phyloP scores from a whole-genome alignment of 2,329 filamentous ascomycete genomes.

The Monilinia vaccinii-corymbosi region DNA sequence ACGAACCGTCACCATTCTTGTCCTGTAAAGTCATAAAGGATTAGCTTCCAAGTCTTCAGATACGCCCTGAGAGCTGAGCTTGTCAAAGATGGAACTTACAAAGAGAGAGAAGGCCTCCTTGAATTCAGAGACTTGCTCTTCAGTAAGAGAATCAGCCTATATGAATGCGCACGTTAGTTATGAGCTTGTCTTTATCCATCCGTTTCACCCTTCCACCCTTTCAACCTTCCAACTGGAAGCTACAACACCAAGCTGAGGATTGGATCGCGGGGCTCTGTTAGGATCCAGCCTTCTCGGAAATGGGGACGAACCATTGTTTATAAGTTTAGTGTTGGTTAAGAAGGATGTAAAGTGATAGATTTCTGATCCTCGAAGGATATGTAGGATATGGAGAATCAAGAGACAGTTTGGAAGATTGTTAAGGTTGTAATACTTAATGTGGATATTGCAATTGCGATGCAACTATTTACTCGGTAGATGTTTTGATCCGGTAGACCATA shows the following conservation, averaged over 20 bases:
- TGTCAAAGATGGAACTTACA: conserved; percentile 54
- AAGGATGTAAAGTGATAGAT: background rate
- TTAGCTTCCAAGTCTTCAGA: conserved; percentile 23
- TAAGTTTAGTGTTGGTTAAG: background rate
- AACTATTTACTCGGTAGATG: background rate
- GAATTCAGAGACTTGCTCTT: conserved; percentile 99
- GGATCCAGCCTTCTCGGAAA: background rate
- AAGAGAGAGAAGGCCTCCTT: conserved; percentile 99
- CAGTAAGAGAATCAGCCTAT: conserved; percentile 94
- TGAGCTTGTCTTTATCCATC: background rate
- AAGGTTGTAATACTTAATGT: background rate
- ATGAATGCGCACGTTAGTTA: conserved; percentile 14
- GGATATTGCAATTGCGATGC: conserved; percentile 2
- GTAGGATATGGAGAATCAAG: background rate
- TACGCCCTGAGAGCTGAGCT: conserved; percentile 15
- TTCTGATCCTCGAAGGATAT: background rate
- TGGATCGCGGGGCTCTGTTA: background rate
- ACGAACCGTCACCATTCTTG: conserved; percentile 87
- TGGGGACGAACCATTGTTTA: background rate
- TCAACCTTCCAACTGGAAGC: background rate
- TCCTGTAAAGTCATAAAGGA: conserved; percentile 44
- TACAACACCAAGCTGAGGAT: background rate
- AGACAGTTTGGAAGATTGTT: background rate
- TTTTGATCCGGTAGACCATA: background rate
- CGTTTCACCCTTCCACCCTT: background rate